These are phyloP conservation scores for Boletus insuetus DNA, from an alignment of 768 basidiomycete genomes.

Conservation along the genomic window DNA sequence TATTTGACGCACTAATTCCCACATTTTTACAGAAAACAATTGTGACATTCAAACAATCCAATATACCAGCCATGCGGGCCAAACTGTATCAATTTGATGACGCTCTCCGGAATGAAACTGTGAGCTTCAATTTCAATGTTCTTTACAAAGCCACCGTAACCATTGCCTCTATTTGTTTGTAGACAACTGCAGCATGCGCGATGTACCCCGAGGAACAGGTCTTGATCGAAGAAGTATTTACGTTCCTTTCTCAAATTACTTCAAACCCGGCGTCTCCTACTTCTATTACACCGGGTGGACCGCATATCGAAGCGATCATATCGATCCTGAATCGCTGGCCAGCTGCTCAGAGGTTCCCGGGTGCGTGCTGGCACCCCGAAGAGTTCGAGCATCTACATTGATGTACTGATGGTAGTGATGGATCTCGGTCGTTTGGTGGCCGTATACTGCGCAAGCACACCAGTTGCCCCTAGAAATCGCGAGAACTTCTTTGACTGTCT, in stretches of 20 bases:
- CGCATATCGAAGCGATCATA: conserved; percentile 61
- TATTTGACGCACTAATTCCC: background rate
- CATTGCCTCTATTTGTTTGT: background rate
- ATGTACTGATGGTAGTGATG: conserved; percentile 52
- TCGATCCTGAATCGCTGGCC: conserved; percentile 77
- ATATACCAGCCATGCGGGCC: conserved; percentile 71
- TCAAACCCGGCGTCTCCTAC: conserved; percentile 31
- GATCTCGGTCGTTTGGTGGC: conserved; percentile 79
- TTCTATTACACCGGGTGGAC: conserved; percentile 36
- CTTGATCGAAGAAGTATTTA: conserved; percentile 60
- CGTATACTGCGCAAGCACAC: conserved; percentile 57
- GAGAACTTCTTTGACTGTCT: conserved; percentile 58
- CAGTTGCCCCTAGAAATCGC: conserved; percentile 42
- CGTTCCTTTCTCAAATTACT: conserved; percentile 51
- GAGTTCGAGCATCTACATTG: background rate
- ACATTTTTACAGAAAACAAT: conserved; percentile 46
- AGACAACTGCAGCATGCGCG: conserved; percentile 72
- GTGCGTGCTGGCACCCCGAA: conserved; percentile 34
- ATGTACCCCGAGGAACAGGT: conserved; percentile 64
- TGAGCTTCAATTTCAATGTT: conserved; percentile 34
- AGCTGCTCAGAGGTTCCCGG: conserved; percentile 65
- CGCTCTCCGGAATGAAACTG: conserved; percentile 62
- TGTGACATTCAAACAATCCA: conserved; percentile 83
- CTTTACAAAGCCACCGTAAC: background rate
- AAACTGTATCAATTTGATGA: conserved; percentile 79